Evolutionary conservation across 2,329 filamentous ascomycete genomes (phyloP).

Genomic region (Ophiostoma quercus): DNA sequence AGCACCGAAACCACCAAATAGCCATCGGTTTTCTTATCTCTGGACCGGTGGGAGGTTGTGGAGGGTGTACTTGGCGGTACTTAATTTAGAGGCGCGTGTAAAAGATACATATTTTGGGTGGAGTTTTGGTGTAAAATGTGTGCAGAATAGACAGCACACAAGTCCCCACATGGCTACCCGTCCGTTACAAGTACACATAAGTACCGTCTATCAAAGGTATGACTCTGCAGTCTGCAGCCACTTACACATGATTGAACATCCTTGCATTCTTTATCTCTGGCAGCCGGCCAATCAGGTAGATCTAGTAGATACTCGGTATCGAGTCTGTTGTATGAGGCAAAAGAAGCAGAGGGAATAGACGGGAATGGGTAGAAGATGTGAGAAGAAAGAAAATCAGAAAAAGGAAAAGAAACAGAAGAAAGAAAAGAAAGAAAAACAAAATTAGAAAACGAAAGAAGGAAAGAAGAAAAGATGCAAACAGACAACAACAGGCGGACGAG

Average conservation of each 20-base stretch:
- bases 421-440: not conserved
- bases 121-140: not conserved
- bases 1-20: conserved; percentile 23
- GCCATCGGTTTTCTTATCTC: conserved; percentile 28
- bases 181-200: not conserved
- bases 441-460: not conserved
- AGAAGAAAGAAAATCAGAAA: not conserved
- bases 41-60: conserved; percentile 16
- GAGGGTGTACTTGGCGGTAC: conserved; percentile 14
- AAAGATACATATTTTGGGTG: not conserved
- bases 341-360: not conserved
- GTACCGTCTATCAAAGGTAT: not conserved
- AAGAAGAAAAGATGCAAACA: not conserved
- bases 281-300: conserved; percentile 1
- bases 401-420: not conserved
- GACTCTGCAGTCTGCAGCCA: conserved; percentile 13
- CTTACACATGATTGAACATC: not conserved
- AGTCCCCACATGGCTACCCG: not conserved
- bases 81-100: not conserved
- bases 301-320: not conserved
- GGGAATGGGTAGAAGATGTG: not conserved
- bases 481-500: not conserved
- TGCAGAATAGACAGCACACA: not conserved
- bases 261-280: conserved; percentile 3
- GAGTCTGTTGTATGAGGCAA: not conserved